Base-by-base conservation (phyloP, 2,329 filamentous ascomycete species). In the Microascus cirrosus region DNA sequence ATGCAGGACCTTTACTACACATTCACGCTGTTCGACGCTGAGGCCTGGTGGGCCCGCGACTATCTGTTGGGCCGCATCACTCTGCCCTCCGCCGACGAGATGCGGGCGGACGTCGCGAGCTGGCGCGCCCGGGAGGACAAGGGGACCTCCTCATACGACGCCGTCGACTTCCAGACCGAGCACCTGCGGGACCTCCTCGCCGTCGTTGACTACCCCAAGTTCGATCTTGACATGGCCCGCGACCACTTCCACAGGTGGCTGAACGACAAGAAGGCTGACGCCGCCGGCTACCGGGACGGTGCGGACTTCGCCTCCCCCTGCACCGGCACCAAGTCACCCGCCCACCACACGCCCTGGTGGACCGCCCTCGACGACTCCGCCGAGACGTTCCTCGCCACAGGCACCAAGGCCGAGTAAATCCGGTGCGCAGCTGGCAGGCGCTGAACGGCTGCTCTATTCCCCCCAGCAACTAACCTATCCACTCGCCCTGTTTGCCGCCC, bases 21-120 rank as follows among this genome's bases (percentile, higher is more conserved):
- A 0, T 89, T 88, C 64, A 83, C 82, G 0, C 71, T 88, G 0
- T 89, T 87, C 60, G 85, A 89, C 60, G 87, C 86, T 62, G 85
- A 89, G 65, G 84, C 83, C 0, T 80, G 85, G 61, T 78, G 76
- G 0, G 71, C 85, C 0, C 79, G 84, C 0, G 76, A 80, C 3
- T 77, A 85, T 0, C 73, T 84, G 2, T 71, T 79, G 0, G 82
- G 80, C 35, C 74, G 82, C 1, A 73, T 96, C 1, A 61, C 71
- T 0, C 73, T 96, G 10, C 91, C 91, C 0, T 66, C 80, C 0
- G 68, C 67, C 1, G 66, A 73, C 0, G 82, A 83, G 56, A 95
- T 96, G 87, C n/a, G n/a, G 2, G 10, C 10, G 15, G 39, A 45
- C 39, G n/a, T 45, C 39, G 13, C 8, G 39, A 18, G 13, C 11